These are phyloP conservation scores for Asterella californica DNA, from an alignment of 225 moss, liverwort and hornwort genomes.

Conservation along the genomic window DNA sequence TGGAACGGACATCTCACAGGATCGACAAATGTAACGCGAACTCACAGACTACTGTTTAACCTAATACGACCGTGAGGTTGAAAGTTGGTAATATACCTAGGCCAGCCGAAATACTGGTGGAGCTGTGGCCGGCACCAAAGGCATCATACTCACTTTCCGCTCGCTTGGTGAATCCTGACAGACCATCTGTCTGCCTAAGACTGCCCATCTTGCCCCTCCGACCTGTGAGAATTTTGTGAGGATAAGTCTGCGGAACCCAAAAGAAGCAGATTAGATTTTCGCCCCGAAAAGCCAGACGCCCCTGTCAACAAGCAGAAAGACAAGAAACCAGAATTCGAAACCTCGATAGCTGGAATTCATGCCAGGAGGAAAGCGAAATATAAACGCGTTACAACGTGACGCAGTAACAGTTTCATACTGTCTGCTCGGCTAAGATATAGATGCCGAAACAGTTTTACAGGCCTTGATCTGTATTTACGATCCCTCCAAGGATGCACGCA, in stretches of 20 bases:
- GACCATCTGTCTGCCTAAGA: conserved; percentile 38
- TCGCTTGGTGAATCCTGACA: conserved; percentile 45
- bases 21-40: too few relatives aligned
- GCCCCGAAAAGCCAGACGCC: not conserved
- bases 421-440: not conserved
- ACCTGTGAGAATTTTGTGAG: conserved; percentile 51
- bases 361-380: too few relatives aligned
- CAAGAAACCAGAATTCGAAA: not conserved
- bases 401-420: not conserved
- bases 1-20: not conserved
- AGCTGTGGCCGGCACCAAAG: conserved; percentile 52
- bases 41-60: not conserved
- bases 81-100: conserved; percentile 28
- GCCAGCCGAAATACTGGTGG: conserved; percentile 51
- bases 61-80: too few relatives aligned
- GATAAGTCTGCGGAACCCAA: conserved; percentile 38
- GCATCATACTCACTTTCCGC: conserved; percentile 49
- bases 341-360: not conserved
- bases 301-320: not conserved
- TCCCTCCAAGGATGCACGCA: not conserved
- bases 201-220: conserved; percentile 42
- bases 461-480: not conserved
- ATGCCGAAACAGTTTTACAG: not conserved
- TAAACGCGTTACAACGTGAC: not conserved
- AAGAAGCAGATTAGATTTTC: not conserved